Conservation (phyloP, 2,329 filamentous ascomycete genomes). For the Pestalotiopsis sp. region DNA sequence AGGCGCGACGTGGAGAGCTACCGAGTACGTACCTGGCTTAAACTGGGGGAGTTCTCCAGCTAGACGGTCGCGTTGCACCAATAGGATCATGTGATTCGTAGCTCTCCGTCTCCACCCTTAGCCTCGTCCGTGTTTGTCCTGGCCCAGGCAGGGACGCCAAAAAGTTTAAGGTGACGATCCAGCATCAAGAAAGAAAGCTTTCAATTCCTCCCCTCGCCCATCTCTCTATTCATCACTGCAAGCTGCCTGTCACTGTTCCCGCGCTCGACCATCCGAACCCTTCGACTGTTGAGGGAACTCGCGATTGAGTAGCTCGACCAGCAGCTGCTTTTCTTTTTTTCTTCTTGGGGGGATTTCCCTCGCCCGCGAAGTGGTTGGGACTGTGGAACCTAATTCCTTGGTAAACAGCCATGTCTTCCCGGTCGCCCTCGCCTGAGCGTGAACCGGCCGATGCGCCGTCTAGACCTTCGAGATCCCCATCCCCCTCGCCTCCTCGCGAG, state of each 20-base stretch:
- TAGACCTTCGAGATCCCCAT: constrained; percentile 19
- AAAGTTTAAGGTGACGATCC: constrained; percentile 7
- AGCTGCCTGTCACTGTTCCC: not conserved
- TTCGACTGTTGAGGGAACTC: not conserved
- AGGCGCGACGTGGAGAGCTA: not conserved
- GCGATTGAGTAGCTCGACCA: not conserved
- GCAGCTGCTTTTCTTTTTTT: not conserved
- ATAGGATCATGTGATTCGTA: not conserved
- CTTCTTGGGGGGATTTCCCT: not conserved
- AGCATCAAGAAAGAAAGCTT: not conserved
- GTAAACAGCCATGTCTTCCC: constrained; percentile 1
- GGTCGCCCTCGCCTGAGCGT: not conserved
- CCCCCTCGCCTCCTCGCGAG: constrained; percentile 33
- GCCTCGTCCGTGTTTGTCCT: not conserved
- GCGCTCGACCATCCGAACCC: not conserved
- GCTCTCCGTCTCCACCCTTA: constrained; percentile 3
- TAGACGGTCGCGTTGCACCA: not conserved
- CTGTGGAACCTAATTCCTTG: not conserved
- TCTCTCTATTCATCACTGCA: not conserved
- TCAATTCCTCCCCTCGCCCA: not conserved
- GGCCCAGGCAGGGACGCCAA: not conserved
- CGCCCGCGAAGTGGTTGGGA: not conserved
- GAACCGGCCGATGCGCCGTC: not conserved
- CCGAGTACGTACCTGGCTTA: not conserved
- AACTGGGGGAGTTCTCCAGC: not conserved